Evolutionary conservation across 371 early-diverging fungal genomes (phyloP), one percentile per base, ranked within the genome.

Genomic region (Apophysomyces ossiformis): DNA sequence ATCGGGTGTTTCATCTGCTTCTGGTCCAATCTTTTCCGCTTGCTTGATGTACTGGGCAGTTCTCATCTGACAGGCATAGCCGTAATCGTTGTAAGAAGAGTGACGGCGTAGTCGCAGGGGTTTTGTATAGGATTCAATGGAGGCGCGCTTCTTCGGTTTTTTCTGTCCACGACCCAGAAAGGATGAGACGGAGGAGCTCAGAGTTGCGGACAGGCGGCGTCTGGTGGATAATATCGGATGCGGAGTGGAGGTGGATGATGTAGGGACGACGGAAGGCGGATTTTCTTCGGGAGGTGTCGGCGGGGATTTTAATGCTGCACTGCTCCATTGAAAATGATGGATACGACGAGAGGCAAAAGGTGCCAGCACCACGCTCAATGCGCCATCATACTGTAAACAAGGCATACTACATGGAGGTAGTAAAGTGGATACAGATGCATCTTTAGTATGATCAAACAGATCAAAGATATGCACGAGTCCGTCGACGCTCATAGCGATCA

Each of bases 1-100:
- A 35, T 76, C 71, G 0, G 78, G 78, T 12, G 46, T 36, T 15
- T 67, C 63, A 2, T 35, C 60, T 41, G 39, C 45, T 47, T 47
- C 41, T 36, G 45, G 39, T 5, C 26, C 18, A 5, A 41, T 43
- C 61, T 62, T 26, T 56, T 45, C 47, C 4, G 58, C 47, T 12
- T 74, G 63, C 38, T 72, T 71, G 11, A 81, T 71, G 61, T 81
- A 82, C 36, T 79, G 74, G 6, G 70, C 77, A 21, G 82, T 76
- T 18, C 76, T 75, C 58, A 70, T 72, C 58, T 77, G 79, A 61
- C 78, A 79, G 1, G 77, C 75, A 41, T 77, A 81, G 0, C 82
- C 79, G 65, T 77, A 78, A 46, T 81, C 75, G 41, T 81, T 81
- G 41, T 81, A 78, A 13, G 79, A 76, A 8, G 79, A 78, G 45